Base-by-base conservation (phyloP, 306 rosid species). In the Gleditsia sinensis region DNA sequence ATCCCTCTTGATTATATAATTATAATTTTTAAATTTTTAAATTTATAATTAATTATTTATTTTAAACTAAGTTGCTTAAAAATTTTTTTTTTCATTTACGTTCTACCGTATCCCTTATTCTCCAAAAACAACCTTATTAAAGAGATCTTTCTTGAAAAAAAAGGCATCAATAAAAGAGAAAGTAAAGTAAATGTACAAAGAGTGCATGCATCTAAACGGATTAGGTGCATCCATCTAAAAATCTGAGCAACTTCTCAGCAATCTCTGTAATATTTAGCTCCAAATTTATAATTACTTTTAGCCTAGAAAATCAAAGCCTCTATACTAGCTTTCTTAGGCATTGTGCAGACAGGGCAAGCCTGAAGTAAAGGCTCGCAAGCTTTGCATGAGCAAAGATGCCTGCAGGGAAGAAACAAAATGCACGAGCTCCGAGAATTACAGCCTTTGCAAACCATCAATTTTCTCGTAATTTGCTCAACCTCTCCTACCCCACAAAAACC, bases 341-440 rank as follows among this genome's bases (percentile, higher is more conserved):
- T 62, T 56, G 42, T 49, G 72, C 97, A 90, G 5, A 92, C 86
- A 4, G 96, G 97, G 75, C 97, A 94, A 57, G 82, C 78, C 75
- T 90, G 81, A 49, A 94, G 83, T 37, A 65, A 61, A 19, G 80
- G n/a, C 62, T 90, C 92, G 13, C 99, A 94, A 48, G 19, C 79
- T 67, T 79, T 79, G 87, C 99, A 93, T 40, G 87, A 91, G 69
- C 88, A 86, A 36, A 93, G 88, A 72, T 93, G 98, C 69, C 98
- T 83, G 80, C 98, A 94, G 49, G 97, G 98, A 34, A 94, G 87
- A 28, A 91, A 90, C 81, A 94, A 25, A 49, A 74, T 59, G 60
- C 93, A 55, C 78, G 93, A 69, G 2, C 50, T 83, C 63, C 91
- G 36, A 82, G 40, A 80, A 71, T 85, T 51, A 65, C 98, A 93